Evolutionary conservation across 2,329 filamentous ascomycete genomes (phyloP), one percentile per base, ranked within the genome.

Genomic region (Aspergillus texensis): DNA sequence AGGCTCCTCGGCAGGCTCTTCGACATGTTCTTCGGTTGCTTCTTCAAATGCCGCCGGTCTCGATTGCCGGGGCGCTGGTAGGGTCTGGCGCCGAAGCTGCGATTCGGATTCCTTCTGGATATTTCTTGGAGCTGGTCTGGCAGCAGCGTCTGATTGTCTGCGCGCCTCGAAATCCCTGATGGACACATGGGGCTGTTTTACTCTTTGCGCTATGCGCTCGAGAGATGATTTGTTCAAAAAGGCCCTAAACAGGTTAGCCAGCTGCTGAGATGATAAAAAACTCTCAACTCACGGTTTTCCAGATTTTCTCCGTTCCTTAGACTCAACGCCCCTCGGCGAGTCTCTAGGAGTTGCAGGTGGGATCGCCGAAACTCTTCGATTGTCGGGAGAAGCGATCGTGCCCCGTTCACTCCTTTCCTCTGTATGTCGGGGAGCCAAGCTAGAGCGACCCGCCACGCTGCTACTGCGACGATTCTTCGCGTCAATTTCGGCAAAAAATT

Each of bases 401-500:
- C 19, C 21, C 16, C 50, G 45, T 26, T 54, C 26, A 39, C 24
- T 55, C 30, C 34, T 32, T 14, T 28, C 48, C 28, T 52, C 19
- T 41, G 57, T n/a, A 53, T 21, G 58, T 6, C 34, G 52, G 45
- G 19, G 50, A 16, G 60, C 52, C 6, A 19, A 45, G 6, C 58
- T 61, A 16, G 60, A 59, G 53, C 39, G 32, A 11, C 28, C 57
- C 21, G 61, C 5, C 6, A 65, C 63, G 68, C 61, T 76, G 68
- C 41, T 72, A 62, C 34, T 73, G 19, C 36, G 57, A 5, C 62
- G 54, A 5, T 50, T 24, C 24, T 64, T 32, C 60, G 39, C 30
- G 39, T 57, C 5, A 14, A 30, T 6, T 14, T 55, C 32, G 0
- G 55, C 48, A 30, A 68, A 68, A 63, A 58, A 82, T 65, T 39